phyloP scores from a whole-genome alignment of 1,284 basidiomycete genomes.

The Rhodofomes roseus region DNA sequence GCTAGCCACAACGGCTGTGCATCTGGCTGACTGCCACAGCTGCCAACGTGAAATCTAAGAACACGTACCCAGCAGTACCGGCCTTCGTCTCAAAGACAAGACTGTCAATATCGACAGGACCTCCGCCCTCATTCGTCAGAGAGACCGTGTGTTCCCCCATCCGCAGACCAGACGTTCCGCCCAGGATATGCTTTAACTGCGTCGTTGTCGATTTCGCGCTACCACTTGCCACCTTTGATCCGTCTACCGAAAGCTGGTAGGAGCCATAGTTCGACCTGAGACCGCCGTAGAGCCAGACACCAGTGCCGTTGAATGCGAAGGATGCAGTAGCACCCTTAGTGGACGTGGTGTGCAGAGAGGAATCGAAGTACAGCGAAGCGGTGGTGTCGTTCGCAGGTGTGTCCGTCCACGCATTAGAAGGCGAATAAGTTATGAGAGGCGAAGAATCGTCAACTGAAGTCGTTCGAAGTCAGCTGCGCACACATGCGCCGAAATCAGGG shows the following conservation, averaged over 20 bases:
- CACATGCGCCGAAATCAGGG: neutral
- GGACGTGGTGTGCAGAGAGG: slow-evolving; percentile 22
- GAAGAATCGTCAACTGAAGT: slow-evolving; percentile 30
- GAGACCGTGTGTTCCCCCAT: slow-evolving; percentile 45
- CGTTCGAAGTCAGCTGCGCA: slow-evolving; percentile 1
- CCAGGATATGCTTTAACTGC: slow-evolving; percentile 38
- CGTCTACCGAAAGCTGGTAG: slow-evolving; percentile 45
- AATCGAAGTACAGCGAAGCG: slow-evolving; percentile 17
- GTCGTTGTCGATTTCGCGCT: slow-evolving; percentile 31
- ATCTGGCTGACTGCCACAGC: neutral
- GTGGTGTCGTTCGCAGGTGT: slow-evolving; percentile 17
- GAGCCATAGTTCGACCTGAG: slow-evolving; percentile 43
- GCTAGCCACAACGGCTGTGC: neutral
- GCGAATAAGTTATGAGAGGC: slow-evolving; percentile 27
- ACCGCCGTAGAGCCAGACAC: slow-evolving; percentile 48
- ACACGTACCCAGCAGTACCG: slow-evolving; percentile 35
- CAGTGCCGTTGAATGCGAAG: slow-evolving; percentile 41
- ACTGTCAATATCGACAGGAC: slow-evolving; percentile 46
- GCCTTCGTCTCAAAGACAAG: slow-evolving; percentile 40
- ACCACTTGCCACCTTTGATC: slow-evolving; percentile 32
- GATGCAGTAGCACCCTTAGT: slow-evolving; percentile 22
- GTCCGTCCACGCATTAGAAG: slow-evolving; percentile 27
- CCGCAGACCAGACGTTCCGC: slow-evolving; percentile 35
- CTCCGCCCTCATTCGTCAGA: slow-evolving; percentile 40
- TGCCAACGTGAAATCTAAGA: neutral